Percentiles rank a stretch among this genome's conserved stretches.
Conservation (phyloP, 768 basidiomycete species). For the Rhizopogon roseolus region DNA sequence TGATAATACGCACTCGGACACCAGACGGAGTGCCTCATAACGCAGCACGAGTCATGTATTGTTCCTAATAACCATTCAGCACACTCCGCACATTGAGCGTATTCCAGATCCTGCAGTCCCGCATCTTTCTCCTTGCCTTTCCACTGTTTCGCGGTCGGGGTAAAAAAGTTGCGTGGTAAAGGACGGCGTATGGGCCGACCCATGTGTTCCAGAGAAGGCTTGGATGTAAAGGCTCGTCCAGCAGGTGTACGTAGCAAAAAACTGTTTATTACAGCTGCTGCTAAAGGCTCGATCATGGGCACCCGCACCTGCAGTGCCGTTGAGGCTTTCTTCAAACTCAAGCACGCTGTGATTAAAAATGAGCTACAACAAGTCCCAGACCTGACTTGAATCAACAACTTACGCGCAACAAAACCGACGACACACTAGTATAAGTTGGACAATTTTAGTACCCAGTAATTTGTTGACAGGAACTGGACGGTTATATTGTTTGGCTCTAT, state of each 20-base stretch:
- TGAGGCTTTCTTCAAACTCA: conserved; percentile 4
- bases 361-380: too few species aligned
- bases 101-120: conserved; percentile 22
- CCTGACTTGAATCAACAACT: background rate
- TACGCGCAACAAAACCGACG: background rate
- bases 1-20: conserved; percentile 39
- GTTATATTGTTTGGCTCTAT: background rate
- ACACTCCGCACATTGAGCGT: conserved; percentile 19
- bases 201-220: conserved; percentile 24
- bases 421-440: background rate
- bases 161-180: conserved; percentile 48
- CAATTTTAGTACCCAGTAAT: too few species aligned
- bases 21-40: conserved; percentile 42
- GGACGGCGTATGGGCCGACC: conserved; percentile 24
- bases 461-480: too few species aligned
- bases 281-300: conserved; percentile 64
- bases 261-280: conserved; percentile 47
- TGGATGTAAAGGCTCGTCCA: conserved; percentile 21
- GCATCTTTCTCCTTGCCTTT: conserved; percentile 52
- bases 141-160: conserved; percentile 43
- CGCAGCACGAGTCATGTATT: conserved; percentile 41
- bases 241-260: conserved; percentile 29
- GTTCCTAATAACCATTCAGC: background rate
- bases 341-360: background rate
- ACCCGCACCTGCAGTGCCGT: conserved; percentile 21